A percentile compares a stretch with the other conserved stretches of the same genome.
Conservation (phyloP, 169 alveolate genomes). For the Babesia sp. region DNA sequence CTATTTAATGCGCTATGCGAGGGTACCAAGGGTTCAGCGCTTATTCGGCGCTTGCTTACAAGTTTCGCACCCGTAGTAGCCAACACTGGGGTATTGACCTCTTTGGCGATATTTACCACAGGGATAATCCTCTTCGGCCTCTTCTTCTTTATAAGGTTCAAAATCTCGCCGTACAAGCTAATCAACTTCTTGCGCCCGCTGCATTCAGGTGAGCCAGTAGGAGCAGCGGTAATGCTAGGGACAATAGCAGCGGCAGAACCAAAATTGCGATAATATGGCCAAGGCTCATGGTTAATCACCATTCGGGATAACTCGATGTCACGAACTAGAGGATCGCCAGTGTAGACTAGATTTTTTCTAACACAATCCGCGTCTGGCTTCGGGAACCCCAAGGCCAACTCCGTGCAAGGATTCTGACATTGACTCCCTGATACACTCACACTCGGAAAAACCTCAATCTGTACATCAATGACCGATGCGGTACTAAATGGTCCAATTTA, state of each 20-base stretch:
- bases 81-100: background rate
- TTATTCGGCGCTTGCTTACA: background rate
- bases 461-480: background rate
- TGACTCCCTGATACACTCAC: background rate
- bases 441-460: background rate
- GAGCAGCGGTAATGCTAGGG: background rate
- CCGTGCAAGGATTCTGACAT: background rate
- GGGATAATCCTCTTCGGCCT: background rate
- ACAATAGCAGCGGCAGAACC: background rate
- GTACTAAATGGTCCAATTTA: background rate
- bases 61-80: background rate
- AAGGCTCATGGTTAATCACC: conserved; percentile 2
- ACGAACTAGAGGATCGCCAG: background rate
- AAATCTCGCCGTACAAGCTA: conserved; percentile 6
- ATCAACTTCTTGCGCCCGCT: conserved; percentile 6
- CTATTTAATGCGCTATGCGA: background rate
- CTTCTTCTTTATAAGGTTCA: conserved; percentile 11
- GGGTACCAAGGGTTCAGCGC: background rate
- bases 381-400: no score
- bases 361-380: no score
- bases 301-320: background rate
- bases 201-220: background rate
- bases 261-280: background rate
- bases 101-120: background rate
- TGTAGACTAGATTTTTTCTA: no score